These are phyloP conservation scores for Zancudomyces culisetae DNA, from an alignment of 371 early-diverging fungal genomes.

Conservation along the genomic window DNA sequence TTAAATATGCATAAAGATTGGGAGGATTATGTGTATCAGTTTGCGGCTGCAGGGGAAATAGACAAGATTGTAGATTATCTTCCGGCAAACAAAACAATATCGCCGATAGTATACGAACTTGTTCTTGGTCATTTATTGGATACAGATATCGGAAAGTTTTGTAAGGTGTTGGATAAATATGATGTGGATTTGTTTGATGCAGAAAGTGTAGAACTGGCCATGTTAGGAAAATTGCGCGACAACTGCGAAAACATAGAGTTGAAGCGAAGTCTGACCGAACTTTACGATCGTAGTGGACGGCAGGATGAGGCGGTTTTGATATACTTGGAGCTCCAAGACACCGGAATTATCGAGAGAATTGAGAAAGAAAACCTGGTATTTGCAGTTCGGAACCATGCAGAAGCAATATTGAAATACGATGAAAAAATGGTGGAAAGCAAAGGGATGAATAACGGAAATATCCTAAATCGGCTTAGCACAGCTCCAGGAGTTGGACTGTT, in stretches of 20 bases:
- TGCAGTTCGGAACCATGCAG: slow-evolving; percentile 51
- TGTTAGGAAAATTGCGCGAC: slow-evolving; percentile 24
- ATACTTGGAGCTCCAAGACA: slow-evolving; percentile 46
- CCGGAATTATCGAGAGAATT: slow-evolving; percentile 55
- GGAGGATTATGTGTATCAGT: slow-evolving; percentile 79
- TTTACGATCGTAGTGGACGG: slow-evolving; percentile 51
- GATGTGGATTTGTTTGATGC: slow-evolving; percentile 52
- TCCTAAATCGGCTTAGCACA: not conserved
- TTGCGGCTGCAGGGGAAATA: slow-evolving; percentile 52
- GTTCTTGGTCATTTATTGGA: slow-evolving; percentile 35
- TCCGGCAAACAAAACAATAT: slow-evolving; percentile 60
- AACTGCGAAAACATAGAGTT: slow-evolving; percentile 26
- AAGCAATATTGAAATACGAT: slow-evolving; percentile 68
- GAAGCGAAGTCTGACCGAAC: slow-evolving; percentile 47
- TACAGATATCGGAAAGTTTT: slow-evolving; percentile 15
- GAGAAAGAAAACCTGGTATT: slow-evolving; percentile 56
- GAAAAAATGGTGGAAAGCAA: slow-evolving; percentile 12
- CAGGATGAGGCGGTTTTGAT: slow-evolving; percentile 64
- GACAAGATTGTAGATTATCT: slow-evolving; percentile 53
- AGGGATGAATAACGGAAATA: not conserved
- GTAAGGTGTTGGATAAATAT: slow-evolving; percentile 49
- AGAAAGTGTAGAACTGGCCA: slow-evolving; percentile 48
- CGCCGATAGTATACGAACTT: slow-evolving; percentile 69
- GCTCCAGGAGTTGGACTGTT: slow-evolving; percentile 41
- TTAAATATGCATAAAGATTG: slow-evolving; percentile 31